Conservation (phyloP, 2,329 filamentous ascomycete species). For the Talaromyces sp. region DNA sequence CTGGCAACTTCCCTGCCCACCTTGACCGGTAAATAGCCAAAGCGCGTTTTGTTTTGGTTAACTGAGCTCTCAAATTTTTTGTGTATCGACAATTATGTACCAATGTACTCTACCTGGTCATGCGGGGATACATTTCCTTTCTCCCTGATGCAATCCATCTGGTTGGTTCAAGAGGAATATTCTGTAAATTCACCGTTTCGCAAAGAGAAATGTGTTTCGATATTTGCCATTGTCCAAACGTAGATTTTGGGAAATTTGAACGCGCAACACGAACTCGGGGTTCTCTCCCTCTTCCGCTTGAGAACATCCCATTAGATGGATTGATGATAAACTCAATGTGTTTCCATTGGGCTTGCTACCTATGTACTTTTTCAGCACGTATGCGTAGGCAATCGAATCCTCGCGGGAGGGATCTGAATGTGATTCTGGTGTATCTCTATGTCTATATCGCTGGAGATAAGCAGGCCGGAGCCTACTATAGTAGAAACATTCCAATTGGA, state of each 20-base stretch:
- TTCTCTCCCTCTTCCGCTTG: too few relatives aligned
- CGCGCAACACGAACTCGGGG: too few relatives aligned
- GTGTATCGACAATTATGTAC: slow-evolving; percentile 34
- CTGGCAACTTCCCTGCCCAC: slow-evolving; percentile 58
- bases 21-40: slow-evolving; percentile 48
- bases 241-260: neutral
- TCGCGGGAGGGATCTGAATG: slow-evolving; percentile 19
- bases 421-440: slow-evolving; percentile 26
- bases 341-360: too few relatives aligned
- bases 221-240: neutral
- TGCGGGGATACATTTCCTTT: slow-evolving; percentile 34
- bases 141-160: slow-evolving; percentile 21
- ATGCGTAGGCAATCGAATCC: slow-evolving; percentile 1
- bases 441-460: slow-evolving; percentile 21
- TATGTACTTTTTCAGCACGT: too few relatives aligned
- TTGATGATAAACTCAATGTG: neutral
- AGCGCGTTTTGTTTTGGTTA: slow-evolving; percentile 25
- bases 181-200: slow-evolving; percentile 34
- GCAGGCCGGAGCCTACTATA: slow-evolving; percentile 1
- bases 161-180: slow-evolving; percentile 29
- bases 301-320: neutral
- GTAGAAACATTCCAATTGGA: slow-evolving; percentile 12
- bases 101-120: slow-evolving; percentile 45
- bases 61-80: slow-evolving; percentile 32
- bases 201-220: slow-evolving; percentile 21